phyloP scores from a whole-genome alignment of 768 basidiomycete species.

The Heimioporus sp. region DNA sequence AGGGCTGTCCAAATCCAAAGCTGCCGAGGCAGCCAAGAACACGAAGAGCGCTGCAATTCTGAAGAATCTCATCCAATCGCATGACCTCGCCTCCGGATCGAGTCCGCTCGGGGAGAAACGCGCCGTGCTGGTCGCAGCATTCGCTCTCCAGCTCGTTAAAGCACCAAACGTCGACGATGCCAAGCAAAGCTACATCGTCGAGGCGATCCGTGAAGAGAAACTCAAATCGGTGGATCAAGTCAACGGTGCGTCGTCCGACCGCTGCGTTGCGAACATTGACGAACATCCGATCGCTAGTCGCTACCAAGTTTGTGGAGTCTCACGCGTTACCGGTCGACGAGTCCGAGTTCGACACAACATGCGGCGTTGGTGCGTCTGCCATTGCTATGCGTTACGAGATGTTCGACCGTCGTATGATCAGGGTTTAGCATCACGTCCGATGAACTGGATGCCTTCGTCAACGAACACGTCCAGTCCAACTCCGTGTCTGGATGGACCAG shows the following conservation, averaged over 20 bases:
- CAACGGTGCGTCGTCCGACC: constrained; percentile 52
- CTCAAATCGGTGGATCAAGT: constrained; percentile 86
- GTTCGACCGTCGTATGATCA: constrained; percentile 31
- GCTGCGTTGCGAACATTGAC: background rate
- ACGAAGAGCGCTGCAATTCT: constrained; percentile 73
- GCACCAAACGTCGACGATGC: constrained; percentile 42
- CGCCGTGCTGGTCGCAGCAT: constrained; percentile 63
- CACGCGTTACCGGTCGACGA: constrained; percentile 62
- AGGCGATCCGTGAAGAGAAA: constrained; percentile 67
- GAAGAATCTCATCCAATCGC: constrained; percentile 62
- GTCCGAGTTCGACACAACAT: constrained; percentile 68
- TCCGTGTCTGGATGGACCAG: constrained; percentile 68
- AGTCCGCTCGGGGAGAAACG: constrained; percentile 73
- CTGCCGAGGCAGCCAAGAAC: constrained; percentile 78
- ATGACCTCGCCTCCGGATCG: constrained; percentile 39
- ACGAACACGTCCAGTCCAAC: constrained; percentile 55
- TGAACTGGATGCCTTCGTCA: constrained; percentile 57
- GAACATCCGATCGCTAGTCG: constrained; percentile 29
- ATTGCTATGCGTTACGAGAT: background rate
- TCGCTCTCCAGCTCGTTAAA: constrained; percentile 65
- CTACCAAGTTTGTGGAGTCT: constrained; percentile 69
- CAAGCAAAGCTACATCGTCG: constrained; percentile 61
- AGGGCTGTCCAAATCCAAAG: constrained; percentile 73
- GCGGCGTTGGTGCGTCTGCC: constrained; percentile 77
- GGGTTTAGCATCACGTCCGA: constrained; percentile 76